Evolutionary conservation across 1,139 yeast species (phyloP), one percentile per base, ranked within the genome.

Genomic region (Scheffersomyces illinoinensis): DNA sequence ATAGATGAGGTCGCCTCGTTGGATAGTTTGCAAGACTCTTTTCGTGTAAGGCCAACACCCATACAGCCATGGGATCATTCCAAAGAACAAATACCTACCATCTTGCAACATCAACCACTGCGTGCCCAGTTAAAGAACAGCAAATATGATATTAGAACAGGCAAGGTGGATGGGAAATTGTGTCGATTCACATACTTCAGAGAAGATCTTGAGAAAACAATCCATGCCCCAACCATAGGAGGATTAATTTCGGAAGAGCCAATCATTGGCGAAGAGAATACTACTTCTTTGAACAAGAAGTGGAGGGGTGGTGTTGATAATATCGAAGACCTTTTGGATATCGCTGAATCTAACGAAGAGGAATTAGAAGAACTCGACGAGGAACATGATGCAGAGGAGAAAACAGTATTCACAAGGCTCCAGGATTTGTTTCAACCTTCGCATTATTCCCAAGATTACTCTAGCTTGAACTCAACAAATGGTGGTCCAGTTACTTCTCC

Each of bases 211-310:
- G 91, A 89, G 20, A 86, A 92, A 18, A 95, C 99, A 0, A 86
- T 95, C 18, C 98, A 95, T 72, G 87, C 98, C 0, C 95, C 97
- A 1, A 88, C 90, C 4, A 87, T 95, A 47, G 88, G 97, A 17
- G 98, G 98, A 0, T 77, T 93, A 47, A 71, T 92, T 50, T 57
- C 60, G 6, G 60, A 55, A 21, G 54, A 61, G 12, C 58, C 51
- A 17, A 20, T 48, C 57, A 33, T 47, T 7, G 59, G 61, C 23
- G 57, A 62, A 46, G 67, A 61, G 4, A 62, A 58, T 47, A 50
- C 57, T 2, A 56, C 56, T 10, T 51, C 58, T 8, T 60, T 63
- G 55, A 56, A 61, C 23, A 64, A 59, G 56, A 66, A 65, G 58
- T 68, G 70, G 74, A 61, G 68, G 56, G 57, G 39, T 49, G 57